Base-by-base conservation (phyloP, 495 filamentous ascomycete genomes). In the Penicillium ucsense region DNA sequence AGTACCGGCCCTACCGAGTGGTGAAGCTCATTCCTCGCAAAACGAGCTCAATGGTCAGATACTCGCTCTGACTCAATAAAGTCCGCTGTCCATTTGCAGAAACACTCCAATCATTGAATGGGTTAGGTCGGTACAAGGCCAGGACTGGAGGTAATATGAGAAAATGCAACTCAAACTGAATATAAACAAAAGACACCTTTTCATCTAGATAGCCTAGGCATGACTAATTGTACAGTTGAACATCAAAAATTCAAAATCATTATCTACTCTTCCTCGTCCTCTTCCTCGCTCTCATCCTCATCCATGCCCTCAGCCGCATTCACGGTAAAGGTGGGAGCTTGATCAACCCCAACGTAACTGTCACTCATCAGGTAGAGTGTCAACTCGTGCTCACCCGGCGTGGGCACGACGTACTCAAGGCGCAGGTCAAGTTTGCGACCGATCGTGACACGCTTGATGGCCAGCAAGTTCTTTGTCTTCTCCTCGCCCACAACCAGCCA, bases 311-410 rank as follows among this genome's bases (percentile, higher is more conserved):
- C 91, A 9, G 83, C 88, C 12, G 84, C 92, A 44, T 73, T 83
- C 31, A 97, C 83, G 40, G 76, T 82, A 61, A 99, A 95, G 3
- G 79, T 79, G 33, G 90, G 92, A 46, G 92, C 92, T 63, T 97
- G 92, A 71, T 99, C 92, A 38, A 99, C 89, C 5, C 94, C 94
- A 11, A 95, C 79, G 66, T 96, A 99, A 65, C 88, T 94, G 67
- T 99, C 92, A 63, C 92, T 88, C 88, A 99, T 94, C 64, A 97
- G 72, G 66, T 86, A 95, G 46, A 96, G 73, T 58, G 88, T 95
- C 60, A 99, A 67, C 46, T 94, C 82, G 66, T 95, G 86, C 54
- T 88, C 76, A 31, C 92, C 92, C 44, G 85, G 78, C 34, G 81
- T 83, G 29, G 88, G 89, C 48, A 96, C 84, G 5, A 87, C 84